Evolutionary conservation across 352 stramenopile species (phyloP).

Genomic region (Labyrinthula sp.): DNA sequence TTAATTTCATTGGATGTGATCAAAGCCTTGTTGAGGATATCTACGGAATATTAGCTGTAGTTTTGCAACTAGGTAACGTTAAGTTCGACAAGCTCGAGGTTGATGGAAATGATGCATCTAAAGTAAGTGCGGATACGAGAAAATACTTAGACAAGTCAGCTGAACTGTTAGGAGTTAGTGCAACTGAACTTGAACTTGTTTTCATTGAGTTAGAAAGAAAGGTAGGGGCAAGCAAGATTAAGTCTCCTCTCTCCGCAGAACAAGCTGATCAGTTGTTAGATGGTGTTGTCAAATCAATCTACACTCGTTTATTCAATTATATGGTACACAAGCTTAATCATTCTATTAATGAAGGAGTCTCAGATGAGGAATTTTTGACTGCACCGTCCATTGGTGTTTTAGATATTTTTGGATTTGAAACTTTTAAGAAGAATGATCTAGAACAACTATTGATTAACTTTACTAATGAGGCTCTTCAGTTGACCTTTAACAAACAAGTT

Average conservation of each 20-base stretch:
- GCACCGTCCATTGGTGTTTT: constrained; percentile 67
- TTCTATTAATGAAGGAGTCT: too few relatives aligned
- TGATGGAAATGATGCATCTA: constrained; percentile 40
- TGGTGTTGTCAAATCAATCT: constrained; percentile 73
- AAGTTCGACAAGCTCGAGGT: constrained; percentile 52
- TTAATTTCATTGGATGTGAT: too few relatives aligned
- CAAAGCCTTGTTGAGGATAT: too few relatives aligned
- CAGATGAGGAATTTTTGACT: too few relatives aligned
- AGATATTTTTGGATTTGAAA: constrained; percentile 70
- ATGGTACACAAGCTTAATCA: constrained; percentile 55
- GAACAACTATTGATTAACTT: constrained; percentile 69
- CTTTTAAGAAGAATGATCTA: constrained; percentile 64
- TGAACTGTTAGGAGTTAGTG: constrained; percentile 46
- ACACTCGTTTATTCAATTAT: constrained; percentile 70
- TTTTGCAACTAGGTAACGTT: constrained; percentile 83
- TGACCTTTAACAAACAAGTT: constrained; percentile 64
- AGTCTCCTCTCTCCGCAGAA: constrained; percentile 43
- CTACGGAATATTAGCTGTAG: constrained; percentile 59
- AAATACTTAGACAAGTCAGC: constrained; percentile 36
- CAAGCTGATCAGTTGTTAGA: constrained; percentile 50
- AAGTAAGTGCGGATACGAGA: constrained; percentile 30
- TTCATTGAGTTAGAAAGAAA: constrained; percentile 54
- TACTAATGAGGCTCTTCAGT: constrained; percentile 58
- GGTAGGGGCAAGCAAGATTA: constrained; percentile 51
- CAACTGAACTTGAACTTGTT: constrained; percentile 40